Conservation (phyloP, 306 rosid genomes). For the Geum urbanum region DNA sequence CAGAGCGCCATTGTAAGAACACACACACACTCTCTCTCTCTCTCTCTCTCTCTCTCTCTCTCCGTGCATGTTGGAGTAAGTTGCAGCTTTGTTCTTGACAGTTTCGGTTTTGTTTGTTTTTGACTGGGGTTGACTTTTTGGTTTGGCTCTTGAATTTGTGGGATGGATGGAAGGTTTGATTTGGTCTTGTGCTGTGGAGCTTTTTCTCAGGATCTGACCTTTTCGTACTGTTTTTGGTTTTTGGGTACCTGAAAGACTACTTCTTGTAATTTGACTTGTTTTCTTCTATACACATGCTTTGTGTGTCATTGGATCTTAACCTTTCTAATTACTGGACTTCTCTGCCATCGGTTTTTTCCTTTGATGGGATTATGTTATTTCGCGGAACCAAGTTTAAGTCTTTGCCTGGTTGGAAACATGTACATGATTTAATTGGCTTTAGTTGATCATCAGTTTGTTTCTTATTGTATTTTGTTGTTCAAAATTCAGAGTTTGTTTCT, state of each 20-base stretch:
- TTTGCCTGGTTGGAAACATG: not conserved
- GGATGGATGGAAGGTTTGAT: constrained; percentile 20
- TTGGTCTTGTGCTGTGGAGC: constrained; percentile 11
- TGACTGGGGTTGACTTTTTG: constrained; percentile 38
- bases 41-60: not conserved
- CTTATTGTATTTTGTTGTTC: not conserved
- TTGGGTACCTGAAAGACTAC: not conserved
- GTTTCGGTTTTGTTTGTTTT: constrained; percentile 19
- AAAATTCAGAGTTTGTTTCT: not conserved
- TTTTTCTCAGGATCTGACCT: constrained; percentile 23
- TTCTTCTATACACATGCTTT: not conserved
- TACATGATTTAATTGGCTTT: not conserved
- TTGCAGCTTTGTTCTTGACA: not conserved
- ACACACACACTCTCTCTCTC: not conserved
- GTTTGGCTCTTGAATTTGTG: constrained; percentile 9
- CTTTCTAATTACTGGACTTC: constrained; percentile 1
- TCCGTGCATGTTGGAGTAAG: not conserved
- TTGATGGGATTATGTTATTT: not conserved
- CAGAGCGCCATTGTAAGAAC: constrained; percentile 83
- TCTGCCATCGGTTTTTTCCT: not conserved
- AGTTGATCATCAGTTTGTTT: not conserved
- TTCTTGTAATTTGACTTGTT: constrained; percentile 7
- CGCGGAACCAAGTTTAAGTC: not conserved
- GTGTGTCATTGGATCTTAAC: not conserved
- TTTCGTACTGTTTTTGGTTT: constrained; percentile 1